A percentile compares a stretch with the other conserved stretches of the same genome.
Evolutionary conservation across 2,329 filamentous ascomycete genomes (phyloP).

Genomic region (Grosmannia clavigera): DNA sequence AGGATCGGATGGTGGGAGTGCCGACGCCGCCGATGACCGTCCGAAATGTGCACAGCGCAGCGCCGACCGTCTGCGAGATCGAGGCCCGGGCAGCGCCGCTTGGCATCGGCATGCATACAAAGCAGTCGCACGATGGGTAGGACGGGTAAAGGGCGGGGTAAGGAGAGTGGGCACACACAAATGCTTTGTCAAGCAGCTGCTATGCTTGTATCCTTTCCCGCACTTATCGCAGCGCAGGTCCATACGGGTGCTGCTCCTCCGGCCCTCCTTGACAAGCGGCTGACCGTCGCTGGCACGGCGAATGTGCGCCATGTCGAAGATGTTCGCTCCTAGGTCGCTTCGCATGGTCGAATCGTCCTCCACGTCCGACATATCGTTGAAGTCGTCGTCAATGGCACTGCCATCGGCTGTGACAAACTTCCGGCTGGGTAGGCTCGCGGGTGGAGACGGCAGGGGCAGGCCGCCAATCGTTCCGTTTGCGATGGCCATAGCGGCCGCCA

Average conservation of each 20-base stretch:
- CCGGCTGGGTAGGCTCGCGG: slow-evolving; percentile 54
- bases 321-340: slow-evolving; percentile 30
- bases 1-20: not conserved
- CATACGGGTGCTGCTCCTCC: slow-evolving; percentile 64
- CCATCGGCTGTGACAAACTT: slow-evolving; percentile 34
- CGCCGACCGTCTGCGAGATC: not conserved
- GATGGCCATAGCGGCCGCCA: slow-evolving; percentile 5
- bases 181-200: slow-evolving; percentile 99
- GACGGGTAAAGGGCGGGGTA: slow-evolving; percentile 32
- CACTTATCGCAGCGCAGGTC: slow-evolving; percentile 96
- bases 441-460: slow-evolving; percentile 51
- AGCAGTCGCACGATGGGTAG: slow-evolving; percentile 1
- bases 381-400: slow-evolving; percentile 59
- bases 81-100: not conserved
- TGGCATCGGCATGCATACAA: slow-evolving; percentile 19
- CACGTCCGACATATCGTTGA: slow-evolving; percentile 45
- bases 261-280: slow-evolving; percentile 65
- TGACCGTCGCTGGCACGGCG: slow-evolving; percentile 76
- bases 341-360: slow-evolving; percentile 17
- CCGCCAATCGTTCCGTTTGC: slow-evolving; percentile 28
- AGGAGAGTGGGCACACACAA: slow-evolving; percentile 66
- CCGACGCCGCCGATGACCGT: not conserved
- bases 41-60: not conserved
- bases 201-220: slow-evolving; percentile 99
- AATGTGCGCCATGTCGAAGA: slow-evolving; percentile 36